phyloP scores from a whole-genome alignment of 352 stramenopile species.

The Thalassiosira exigua region DNA sequence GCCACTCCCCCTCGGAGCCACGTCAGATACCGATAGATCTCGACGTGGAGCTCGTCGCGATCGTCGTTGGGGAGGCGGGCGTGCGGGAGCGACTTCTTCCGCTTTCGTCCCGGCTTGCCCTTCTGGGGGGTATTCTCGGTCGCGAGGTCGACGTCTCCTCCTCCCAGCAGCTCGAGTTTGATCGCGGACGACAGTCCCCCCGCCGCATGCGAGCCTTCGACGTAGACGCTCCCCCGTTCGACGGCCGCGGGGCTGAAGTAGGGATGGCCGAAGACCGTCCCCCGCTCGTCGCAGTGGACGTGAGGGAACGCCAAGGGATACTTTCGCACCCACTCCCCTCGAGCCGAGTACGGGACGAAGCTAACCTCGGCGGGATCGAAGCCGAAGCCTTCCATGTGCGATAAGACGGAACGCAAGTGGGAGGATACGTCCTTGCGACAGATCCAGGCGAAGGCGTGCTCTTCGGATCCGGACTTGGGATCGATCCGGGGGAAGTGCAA shows the following conservation, averaged over 20 bases:
- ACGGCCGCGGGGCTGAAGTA: constrained; percentile 19
- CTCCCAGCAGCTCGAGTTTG: background rate
- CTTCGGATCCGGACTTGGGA: constrained; percentile 6
- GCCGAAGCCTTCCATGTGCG: background rate
- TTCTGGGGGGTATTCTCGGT: too few species aligned
- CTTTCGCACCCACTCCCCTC: constrained; percentile 11
- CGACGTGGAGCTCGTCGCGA: constrained; percentile 19
- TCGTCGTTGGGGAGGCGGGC: constrained; percentile 12
- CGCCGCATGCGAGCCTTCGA: background rate
- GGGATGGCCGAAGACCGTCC: constrained; percentile 13
- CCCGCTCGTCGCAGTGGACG: constrained; percentile 18
- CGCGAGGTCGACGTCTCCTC: background rate
- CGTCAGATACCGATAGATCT: constrained; percentile 34
- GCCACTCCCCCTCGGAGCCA: constrained; percentile 18
- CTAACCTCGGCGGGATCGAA: background rate
- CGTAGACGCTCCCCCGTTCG: background rate
- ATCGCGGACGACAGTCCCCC: background rate
- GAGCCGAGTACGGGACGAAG: constrained; percentile 36
- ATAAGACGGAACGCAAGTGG: constrained; percentile 3
- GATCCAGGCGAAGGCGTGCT: constrained; percentile 42
- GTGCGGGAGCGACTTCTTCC: constrained; percentile 3
- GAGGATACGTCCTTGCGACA: constrained; percentile 1
- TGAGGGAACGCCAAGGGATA: constrained; percentile 36
- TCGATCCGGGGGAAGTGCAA: constrained; percentile 11
- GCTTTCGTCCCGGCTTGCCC: background rate